phyloP scores from a whole-genome alignment of 805 yeast species.

The Yarrowia sp. region DNA sequence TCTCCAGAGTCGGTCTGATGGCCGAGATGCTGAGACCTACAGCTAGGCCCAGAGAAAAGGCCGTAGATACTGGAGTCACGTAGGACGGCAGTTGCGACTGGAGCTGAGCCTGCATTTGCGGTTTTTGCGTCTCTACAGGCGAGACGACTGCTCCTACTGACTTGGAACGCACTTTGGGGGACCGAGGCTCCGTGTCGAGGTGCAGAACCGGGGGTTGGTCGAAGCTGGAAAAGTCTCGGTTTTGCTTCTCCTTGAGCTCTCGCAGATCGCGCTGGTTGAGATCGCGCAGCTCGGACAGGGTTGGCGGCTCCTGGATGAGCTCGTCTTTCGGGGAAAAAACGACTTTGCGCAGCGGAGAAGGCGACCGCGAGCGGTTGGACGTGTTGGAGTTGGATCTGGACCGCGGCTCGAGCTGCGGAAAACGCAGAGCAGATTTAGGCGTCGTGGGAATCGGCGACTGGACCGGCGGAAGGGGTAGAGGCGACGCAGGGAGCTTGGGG shows the following conservation, averaged over 20 bases:
- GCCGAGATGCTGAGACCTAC: slow-evolving; percentile 12
- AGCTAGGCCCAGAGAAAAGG: background rate
- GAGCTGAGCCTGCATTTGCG: too few species aligned
- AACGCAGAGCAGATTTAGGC: slow-evolving; percentile 14
- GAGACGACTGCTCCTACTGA: background rate
- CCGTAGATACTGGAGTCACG: background rate
- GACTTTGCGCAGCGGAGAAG: slow-evolving; percentile 8
- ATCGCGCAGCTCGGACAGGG: background rate
- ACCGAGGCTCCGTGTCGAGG: background rate
- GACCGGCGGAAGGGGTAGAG: background rate
- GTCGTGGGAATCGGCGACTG: slow-evolving; percentile 2
- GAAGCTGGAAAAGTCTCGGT: background rate
- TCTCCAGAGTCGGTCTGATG: background rate
- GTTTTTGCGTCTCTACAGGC: too few species aligned
- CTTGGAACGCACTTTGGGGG: background rate
- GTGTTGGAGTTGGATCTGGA: slow-evolving; percentile 13
- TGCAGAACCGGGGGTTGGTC: background rate
- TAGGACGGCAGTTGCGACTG: background rate
- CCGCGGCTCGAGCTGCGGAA: slow-evolving; percentile 13
- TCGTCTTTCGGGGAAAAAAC: slow-evolving; percentile 15
- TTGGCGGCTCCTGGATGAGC: background rate
- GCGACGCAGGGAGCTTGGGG: background rate
- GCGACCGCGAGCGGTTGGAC: slow-evolving; percentile 3
- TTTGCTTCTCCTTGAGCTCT: background rate
- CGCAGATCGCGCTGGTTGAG: background rate